Conservation (phyloP, 257 asterid genomes). For the Jacaranda mimosifolia region DNA sequence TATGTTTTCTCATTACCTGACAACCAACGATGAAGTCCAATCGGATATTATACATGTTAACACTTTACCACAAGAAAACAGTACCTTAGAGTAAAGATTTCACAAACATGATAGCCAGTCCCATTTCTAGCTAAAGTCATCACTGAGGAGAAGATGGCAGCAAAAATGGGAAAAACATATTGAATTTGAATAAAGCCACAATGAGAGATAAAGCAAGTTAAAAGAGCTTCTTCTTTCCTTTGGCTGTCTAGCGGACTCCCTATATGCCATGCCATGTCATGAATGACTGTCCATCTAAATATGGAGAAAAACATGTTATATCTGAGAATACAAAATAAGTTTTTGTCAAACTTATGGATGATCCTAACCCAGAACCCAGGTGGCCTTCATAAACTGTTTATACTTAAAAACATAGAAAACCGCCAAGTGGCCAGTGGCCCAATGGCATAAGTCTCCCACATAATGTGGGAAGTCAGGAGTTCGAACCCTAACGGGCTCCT, state of each 20-base stretch:
- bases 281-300: not conserved
- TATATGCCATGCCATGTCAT: not conserved
- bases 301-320: not conserved
- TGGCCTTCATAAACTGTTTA: not conserved
- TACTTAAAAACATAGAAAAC: not conserved
- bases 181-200: not conserved
- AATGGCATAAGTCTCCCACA: too few relatives aligned
- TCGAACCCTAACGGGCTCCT: too few relatives aligned
- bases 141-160: constrained; percentile 8
- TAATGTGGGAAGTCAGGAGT: too few relatives aligned
- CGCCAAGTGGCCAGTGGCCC: too few relatives aligned
- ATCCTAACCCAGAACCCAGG: too few relatives aligned
- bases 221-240: constrained; percentile 5
- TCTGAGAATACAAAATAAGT: not conserved
- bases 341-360: not conserved
- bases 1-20: constrained; percentile 53
- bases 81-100: constrained; percentile 2
- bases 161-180: not conserved
- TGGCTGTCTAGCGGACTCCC: not conserved
- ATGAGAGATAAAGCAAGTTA: not conserved
- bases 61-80: not conserved
- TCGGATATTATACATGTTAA: constrained; percentile 14
- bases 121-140: constrained; percentile 22
- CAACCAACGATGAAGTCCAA: constrained; percentile 33
- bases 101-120: constrained; percentile 19